Evolutionary conservation across 768 basidiomycete species (phyloP), one percentile per base, ranked within the genome.

Genomic region (Amyloporia xantha): DNA sequence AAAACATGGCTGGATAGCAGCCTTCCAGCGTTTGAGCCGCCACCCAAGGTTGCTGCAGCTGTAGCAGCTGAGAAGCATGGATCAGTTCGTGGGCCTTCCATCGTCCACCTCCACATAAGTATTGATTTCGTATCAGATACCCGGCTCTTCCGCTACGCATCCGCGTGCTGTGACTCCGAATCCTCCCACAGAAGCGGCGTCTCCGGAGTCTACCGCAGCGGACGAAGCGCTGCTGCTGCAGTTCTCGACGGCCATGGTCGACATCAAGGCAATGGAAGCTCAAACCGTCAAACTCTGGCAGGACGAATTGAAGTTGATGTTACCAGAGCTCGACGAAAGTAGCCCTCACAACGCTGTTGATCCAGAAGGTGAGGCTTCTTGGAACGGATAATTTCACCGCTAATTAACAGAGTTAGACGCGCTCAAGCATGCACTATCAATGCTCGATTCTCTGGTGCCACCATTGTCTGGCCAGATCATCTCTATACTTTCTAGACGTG

Each of bases 401-500:
- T n/a, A n/a, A 26, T n/a, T n/a, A n/a, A n/a, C n/a, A n/a, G n/a
- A n/a, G n/a, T 15, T 58, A 86, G 86, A 74, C 59, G 77, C 75
- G 9, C 72, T 93, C 48, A 66, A 65, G 50, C 70, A 76, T 23
- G 69, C 78, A 0, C 65, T 93, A 4, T 61, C 72, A 7, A 55
- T 59, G 5, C 54, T 91, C 4, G 69, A 69, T 1, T 62, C 72
- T 2, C 62, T 83, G n/a, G 68, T 81, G n/a, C 70, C 76, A 12
- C 71, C 78, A 2, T 65, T 88, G 50, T 77, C 82, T 4, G 71
- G 62, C 23, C 84, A 88, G 47, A 78, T 95, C 48, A 64, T 86
- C 21, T 60, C 70, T 10, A 82, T 95, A 45, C 70, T 98, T 23
- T 79, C 79, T 15, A 77, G 79, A 51, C 81, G 91, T n/a, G 91